Evolutionary conservation across 2,329 filamentous ascomycete species (phyloP).

Genomic region (Colletotrichum caudatum): DNA sequence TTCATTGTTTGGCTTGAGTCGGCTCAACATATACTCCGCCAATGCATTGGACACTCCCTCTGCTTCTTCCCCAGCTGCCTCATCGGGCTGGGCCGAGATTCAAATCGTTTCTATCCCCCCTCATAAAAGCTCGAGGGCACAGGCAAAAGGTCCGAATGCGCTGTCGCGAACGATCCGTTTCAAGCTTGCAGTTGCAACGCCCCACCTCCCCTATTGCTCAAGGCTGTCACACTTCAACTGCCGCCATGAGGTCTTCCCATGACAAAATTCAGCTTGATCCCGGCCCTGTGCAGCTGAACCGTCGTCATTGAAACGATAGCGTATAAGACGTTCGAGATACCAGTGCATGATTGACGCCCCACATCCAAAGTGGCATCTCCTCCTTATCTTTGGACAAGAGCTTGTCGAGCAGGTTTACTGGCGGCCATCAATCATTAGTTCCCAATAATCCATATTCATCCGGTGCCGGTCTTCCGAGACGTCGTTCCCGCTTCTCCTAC

Average conservation of each 20-base stretch:
- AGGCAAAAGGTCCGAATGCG: constrained; percentile 32
- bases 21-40: constrained; percentile 20
- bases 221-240: constrained; percentile 33
- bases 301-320: constrained; percentile 23
- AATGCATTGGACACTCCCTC: neutral
- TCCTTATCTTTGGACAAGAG: constrained; percentile 17
- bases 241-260: constrained; percentile 23
- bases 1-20: neutral
- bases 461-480: constrained; percentile 21
- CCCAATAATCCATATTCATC: neutral
- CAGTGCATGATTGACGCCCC: constrained; percentile 14
- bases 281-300: neutral
- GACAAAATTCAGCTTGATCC: constrained; percentile 11
- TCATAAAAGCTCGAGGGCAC: constrained; percentile 27
- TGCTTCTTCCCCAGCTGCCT: constrained; percentile 26
- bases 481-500: neutral
- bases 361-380: constrained; percentile 1
- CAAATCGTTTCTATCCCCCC: neutral
- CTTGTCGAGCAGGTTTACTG: constrained; percentile 4
- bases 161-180: constrained; percentile 37
- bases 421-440: constrained; percentile 16
- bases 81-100: constrained; percentile 35
- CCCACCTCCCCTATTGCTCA: constrained; percentile 26
- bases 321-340: constrained; percentile 8
- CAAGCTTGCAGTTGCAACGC: constrained; percentile 38